phyloP scores from a whole-genome alignment of 2,329 filamentous ascomycete species.

The Trichophyton rubrum region DNA sequence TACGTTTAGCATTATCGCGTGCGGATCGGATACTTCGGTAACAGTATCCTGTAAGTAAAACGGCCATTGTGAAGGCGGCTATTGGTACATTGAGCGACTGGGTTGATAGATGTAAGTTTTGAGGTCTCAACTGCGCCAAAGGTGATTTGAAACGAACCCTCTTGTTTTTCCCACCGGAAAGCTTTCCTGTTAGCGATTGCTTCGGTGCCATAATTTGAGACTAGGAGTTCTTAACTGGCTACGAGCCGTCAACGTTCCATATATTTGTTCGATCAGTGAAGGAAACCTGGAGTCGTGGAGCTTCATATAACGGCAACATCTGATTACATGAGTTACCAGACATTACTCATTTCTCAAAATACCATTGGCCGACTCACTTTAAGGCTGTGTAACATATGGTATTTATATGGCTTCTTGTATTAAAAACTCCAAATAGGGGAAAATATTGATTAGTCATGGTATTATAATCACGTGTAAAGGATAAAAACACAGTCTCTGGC shows the following conservation, averaged over 20 bases:
- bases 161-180: not conserved
- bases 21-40: constrained; percentile 54
- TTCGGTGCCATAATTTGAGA: not conserved
- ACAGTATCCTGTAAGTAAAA: constrained; percentile 48
- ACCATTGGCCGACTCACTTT: no score
- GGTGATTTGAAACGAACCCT: not conserved
- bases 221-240: no score
- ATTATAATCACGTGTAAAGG: not conserved
- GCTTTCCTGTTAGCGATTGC: not conserved
- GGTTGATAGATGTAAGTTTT: not conserved
- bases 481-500: not conserved
- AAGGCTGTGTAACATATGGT: no score
- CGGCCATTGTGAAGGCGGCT: constrained; percentile 52
- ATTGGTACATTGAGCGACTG: constrained; percentile 39
- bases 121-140: not conserved
- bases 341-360: no score
- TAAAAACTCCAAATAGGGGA: not conserved
- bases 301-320: no score
- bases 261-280: no score
- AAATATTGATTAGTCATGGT: not conserved
- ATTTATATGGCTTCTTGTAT: not conserved
- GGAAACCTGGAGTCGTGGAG: no score
- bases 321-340: no score
- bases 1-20: constrained; percentile 45
- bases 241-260: no score